phyloP scores from a whole-genome alignment of 2,329 filamentous ascomycete genomes.

The Sporothrix mexicana region DNA sequence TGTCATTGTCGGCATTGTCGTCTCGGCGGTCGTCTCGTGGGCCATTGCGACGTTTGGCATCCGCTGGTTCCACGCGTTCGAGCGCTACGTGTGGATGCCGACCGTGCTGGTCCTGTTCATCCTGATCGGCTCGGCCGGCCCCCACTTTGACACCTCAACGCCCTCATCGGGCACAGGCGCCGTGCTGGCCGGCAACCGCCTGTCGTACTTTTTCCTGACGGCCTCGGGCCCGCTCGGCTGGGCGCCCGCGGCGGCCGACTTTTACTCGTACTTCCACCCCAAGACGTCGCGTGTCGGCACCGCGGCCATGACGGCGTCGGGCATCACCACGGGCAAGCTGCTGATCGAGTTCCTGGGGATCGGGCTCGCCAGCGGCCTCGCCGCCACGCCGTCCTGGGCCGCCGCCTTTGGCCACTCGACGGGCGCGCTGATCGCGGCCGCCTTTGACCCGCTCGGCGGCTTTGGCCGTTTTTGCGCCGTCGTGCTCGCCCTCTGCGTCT shows the following conservation, averaged over 20 bases:
- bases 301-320: conserved; percentile 62
- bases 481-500: conserved; percentile 66
- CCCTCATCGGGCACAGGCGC: conserved; percentile 52
- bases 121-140: conserved; percentile 65
- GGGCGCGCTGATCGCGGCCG: conserved; percentile 69
- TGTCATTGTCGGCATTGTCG: conserved; percentile 69
- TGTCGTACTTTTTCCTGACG: conserved; percentile 74
- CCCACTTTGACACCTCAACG: conserved; percentile 58
- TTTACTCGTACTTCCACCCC: conserved; percentile 61
- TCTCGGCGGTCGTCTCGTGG: conserved; percentile 67
- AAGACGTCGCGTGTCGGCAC: conserved; percentile 46
- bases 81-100: conserved; percentile 69
- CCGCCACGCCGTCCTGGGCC: conserved; percentile 58
- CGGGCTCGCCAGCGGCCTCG: conserved; percentile 65
- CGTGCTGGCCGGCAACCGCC: conserved; percentile 60
- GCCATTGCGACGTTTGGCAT: conserved; percentile 71
- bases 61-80: conserved; percentile 70
- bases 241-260: conserved; percentile 67
- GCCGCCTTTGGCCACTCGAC: conserved; percentile 63
- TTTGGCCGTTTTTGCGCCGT: conserved; percentile 73
- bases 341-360: conserved; percentile 67
- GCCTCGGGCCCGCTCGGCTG: conserved; percentile 70
- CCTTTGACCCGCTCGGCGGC: conserved; percentile 61
- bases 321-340: conserved; percentile 63
- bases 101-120: conserved; percentile 66